Conservation (phyloP, 129 eudicot species). For the Flaveria trinervia region DNA sequence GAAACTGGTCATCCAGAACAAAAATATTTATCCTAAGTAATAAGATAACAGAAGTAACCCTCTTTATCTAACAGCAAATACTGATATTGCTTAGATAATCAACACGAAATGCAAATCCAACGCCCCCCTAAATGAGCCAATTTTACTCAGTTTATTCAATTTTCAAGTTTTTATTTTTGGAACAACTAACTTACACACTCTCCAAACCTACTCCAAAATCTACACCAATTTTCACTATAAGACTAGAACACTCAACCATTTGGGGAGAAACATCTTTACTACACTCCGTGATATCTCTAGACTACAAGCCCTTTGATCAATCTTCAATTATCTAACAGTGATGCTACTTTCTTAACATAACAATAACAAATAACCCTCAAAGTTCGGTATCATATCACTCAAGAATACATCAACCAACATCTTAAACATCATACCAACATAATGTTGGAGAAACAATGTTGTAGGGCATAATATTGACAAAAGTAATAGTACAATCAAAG, state of each 20-base stretch:
- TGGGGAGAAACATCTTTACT: too few relatives aligned
- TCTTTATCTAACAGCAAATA: neutral
- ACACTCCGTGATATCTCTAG: too few relatives aligned
- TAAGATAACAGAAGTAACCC: too few relatives aligned
- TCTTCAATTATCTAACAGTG: neutral
- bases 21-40: neutral
- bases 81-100: neutral
- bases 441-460: neutral
- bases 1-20: neutral
- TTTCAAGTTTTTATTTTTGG: neutral
- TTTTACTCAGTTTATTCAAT: neutral
- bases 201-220: too few relatives aligned
- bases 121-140: neutral
- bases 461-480: neutral
- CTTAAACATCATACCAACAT: neutral
- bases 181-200: too few relatives aligned
- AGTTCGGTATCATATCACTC: slow-evolving; percentile 2
- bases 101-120: neutral
- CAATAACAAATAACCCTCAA: neutral
- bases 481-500: slow-evolving; percentile 4
- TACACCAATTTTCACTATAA: too few relatives aligned
- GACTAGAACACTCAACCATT: too few relatives aligned
- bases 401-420: neutral
- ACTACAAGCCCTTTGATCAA: too few relatives aligned
- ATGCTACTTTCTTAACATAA: neutral